A percentile compares a stretch with the other conserved stretches of the same genome.
phyloP scores from a whole-genome alignment of 306 rosid species.

The Canavalia ensiformis region DNA sequence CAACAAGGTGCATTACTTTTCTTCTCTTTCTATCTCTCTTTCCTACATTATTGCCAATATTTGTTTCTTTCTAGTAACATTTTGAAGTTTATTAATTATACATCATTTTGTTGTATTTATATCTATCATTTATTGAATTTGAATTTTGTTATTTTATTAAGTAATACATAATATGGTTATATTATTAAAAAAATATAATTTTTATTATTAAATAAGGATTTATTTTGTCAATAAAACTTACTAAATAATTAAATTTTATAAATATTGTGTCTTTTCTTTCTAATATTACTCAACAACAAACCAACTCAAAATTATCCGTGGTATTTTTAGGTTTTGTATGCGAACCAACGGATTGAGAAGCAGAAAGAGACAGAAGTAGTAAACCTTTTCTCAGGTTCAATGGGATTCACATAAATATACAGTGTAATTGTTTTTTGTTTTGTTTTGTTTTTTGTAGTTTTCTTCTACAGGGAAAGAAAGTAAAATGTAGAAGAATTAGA shows the following conservation, averaged over 20 bases:
- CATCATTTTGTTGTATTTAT: neutral
- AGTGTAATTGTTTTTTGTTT: neutral
- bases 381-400: conserved; percentile 50
- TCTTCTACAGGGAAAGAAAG: neutral
- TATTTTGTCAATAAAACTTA: neutral
- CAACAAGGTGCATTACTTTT: conserved; percentile 58
- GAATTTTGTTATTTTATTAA: too few relatives aligned
- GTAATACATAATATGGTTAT: too few relatives aligned
- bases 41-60: neutral
- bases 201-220: too few relatives aligned
- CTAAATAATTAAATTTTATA: too few relatives aligned
- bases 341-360: conserved; percentile 41
- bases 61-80: neutral
- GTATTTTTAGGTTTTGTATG: conserved; percentile 49
- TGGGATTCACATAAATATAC: conserved; percentile 10
- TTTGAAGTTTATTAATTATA: neutral
- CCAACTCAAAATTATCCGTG: neutral
- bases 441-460: neutral
- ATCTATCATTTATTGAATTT: too few relatives aligned
- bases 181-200: too few relatives aligned
- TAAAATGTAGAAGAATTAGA: neutral
- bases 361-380: conserved; percentile 36
- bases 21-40: too few relatives aligned
- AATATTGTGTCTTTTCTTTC: too few relatives aligned
- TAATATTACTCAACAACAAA: too few relatives aligned